Percentiles rank a stretch among this genome's conserved stretches.
Evolutionary conservation across 768 basidiomycete genomes (phyloP).

Genomic region (Hydnum rufescens): DNA sequence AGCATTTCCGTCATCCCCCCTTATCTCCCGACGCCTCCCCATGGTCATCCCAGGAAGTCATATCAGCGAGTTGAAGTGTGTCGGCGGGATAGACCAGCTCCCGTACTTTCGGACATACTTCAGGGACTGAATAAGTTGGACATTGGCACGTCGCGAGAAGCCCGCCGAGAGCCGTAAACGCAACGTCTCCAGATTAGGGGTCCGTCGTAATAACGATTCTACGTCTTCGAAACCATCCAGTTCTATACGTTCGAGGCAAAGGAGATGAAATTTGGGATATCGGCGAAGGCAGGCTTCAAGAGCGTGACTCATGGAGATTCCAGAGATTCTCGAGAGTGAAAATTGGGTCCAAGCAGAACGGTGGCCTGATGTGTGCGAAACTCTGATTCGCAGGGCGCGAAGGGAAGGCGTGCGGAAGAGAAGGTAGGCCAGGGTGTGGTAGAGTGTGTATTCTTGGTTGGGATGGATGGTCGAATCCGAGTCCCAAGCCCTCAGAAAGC

Average conservation of each 20-base stretch:
- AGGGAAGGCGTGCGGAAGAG: not conserved
- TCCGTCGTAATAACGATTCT: not conserved
- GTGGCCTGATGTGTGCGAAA: not conserved
- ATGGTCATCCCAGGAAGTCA: not conserved
- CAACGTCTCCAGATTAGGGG: not conserved
- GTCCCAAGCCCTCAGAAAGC: not conserved
- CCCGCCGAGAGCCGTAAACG: not conserved
- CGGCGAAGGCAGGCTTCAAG: not conserved
- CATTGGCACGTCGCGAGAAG: not conserved
- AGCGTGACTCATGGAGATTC: not conserved
- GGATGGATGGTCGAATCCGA: not conserved
- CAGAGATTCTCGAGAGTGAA: not conserved
- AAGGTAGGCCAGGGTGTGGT: not conserved
- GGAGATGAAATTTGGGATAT: not conserved
- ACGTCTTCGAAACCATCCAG: not conserved
- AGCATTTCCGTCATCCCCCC: not conserved
- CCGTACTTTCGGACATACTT: not conserved
- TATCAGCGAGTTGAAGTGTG: not conserved
- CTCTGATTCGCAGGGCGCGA: not conserved
- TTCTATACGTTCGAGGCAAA: not conserved
- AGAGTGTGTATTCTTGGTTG: not conserved
- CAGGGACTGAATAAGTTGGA: not conserved
- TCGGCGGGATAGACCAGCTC: not conserved
- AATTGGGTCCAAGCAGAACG: not conserved
- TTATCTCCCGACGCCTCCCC: not conserved